phyloP scores from a whole-genome alignment of 2,329 filamentous ascomycete species.

The Aspergillus fumigatus region DNA sequence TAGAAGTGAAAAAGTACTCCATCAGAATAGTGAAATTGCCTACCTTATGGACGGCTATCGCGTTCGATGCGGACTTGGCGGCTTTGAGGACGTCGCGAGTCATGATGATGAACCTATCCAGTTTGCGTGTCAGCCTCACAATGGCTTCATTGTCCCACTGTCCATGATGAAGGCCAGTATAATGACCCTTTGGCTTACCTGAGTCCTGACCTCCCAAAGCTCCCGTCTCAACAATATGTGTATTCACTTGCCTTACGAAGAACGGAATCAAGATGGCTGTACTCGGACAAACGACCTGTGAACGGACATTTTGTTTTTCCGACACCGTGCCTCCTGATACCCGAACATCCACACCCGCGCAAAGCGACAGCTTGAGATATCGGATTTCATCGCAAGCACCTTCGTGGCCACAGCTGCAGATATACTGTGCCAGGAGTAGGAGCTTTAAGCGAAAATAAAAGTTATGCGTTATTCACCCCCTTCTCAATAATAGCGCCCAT shows the following conservation, averaged over 20 bases:
- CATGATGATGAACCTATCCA: slow-evolving; percentile 29
- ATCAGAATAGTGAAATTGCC: background rate
- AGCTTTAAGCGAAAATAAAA: too few species aligned
- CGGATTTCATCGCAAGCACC: too few species aligned
- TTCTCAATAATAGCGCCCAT: too few species aligned
- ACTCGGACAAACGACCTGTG: background rate
- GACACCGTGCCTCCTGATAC: background rate
- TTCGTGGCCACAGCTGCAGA: too few species aligned
- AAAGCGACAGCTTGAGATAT: background rate
- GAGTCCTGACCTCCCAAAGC: background rate
- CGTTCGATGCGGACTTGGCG: slow-evolving; percentile 36
- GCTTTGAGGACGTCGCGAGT: slow-evolving; percentile 35
- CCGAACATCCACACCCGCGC: background rate
- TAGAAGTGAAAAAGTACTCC: background rate
- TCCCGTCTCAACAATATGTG: background rate
- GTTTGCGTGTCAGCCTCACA: slow-evolving; percentile 5
- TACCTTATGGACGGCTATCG: slow-evolving; percentile 37
- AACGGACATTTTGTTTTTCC: background rate
- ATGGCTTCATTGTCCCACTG: background rate
- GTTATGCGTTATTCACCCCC: too few species aligned
- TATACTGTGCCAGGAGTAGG: too few species aligned
- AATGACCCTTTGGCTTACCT: background rate
- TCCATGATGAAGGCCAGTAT: background rate
- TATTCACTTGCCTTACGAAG: background rate
- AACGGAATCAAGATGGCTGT: background rate